phyloP scores from a whole-genome alignment of 176 grass and related monocot genomes.

The Lolium multiflorum region DNA sequence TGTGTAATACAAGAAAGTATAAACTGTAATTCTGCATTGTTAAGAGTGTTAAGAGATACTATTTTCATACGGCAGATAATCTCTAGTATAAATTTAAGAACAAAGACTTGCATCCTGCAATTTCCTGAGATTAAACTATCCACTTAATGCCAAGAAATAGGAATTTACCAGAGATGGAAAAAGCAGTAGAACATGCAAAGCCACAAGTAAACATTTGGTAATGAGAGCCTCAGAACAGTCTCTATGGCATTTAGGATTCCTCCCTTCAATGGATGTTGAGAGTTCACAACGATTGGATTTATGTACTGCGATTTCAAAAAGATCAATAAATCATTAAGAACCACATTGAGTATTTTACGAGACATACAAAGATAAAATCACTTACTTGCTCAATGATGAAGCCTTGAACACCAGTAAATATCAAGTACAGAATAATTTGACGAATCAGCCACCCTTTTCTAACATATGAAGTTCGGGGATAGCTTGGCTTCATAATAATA shows the following conservation, averaged over 20 bases:
- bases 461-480: slow-evolving; percentile 72
- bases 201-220: slow-evolving; percentile 97
- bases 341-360: slow-evolving; percentile 9
- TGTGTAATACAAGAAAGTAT: slow-evolving; percentile 24
- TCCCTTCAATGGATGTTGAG: slow-evolving; percentile 93
- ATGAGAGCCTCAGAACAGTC: slow-evolving; percentile 87
- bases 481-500: slow-evolving; percentile 67
- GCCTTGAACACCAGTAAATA: slow-evolving; percentile 92
- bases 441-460: slow-evolving; percentile 91
- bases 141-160: slow-evolving; percentile 22
- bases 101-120: background rate
- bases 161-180: slow-evolving; percentile 94
- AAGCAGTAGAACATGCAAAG: slow-evolving; percentile 99
- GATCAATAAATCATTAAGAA: slow-evolving; percentile 35
- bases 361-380: slow-evolving; percentile 3
- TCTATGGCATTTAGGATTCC: slow-evolving; percentile 82
- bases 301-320: slow-evolving; percentile 78
- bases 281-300: slow-evolving; percentile 94
- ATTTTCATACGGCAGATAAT: background rate
- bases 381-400: slow-evolving; percentile 99
- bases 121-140: background rate
- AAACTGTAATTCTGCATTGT: slow-evolving; percentile 24
- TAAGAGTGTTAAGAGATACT: background rate
- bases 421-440: slow-evolving; percentile 84
- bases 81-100: background rate